Base-by-base conservation (phyloP, 2,329 filamentous ascomycete genomes). In the Dactylella cylindrospora region DNA sequence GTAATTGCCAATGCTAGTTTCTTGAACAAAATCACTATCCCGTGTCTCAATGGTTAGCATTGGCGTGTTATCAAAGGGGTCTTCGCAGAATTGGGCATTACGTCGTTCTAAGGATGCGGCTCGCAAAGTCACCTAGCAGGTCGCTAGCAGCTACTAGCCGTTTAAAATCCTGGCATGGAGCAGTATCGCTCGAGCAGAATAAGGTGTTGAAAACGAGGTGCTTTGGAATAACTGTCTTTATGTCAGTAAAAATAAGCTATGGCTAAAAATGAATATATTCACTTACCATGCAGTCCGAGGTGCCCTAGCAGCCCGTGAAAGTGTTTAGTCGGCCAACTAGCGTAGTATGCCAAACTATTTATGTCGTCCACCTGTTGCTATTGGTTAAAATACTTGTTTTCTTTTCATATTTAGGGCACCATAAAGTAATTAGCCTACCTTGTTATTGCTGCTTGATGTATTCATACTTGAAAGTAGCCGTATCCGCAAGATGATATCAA, bases 401-500 rank as follows among this genome's bases (percentile, higher is more conserved):
- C n/a, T n/a, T n/a, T n/a, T n/a, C n/a, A n/a, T n/a, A 33, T 8
- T 29, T 15, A 13, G 3, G 12, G 35, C 10, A 9, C 20, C 15
- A 7, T 13, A n/a, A n/a, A 22, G 17, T 29, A 4, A 10, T 23
- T 25, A 7, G 33, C 49, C 49, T 17, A 54, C 57, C 7, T 32
- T 47, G 3, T 35, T 13, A 8, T 5, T 15, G 17, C 25, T 9
- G 7, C 17, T 33, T 6, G 2, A 1, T 19, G 13, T 17, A 13
- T 33, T 50, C 43, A 52, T 47, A 10, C 35, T 31, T 6, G 49
- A 41, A 2, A 62, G 32, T 15, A 62, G 13, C 9, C 38, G 36
- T n/a, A 62, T 28, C 22, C 49, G 36, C 13, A 62, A 23, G 3
- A 62, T 62, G 23, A 50, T 54, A 41, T 62, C 49, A 12, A 62